Conservation (phyloP, 2,329 filamentous ascomycete genomes). For the Penicillium psychrosexuale region DNA sequence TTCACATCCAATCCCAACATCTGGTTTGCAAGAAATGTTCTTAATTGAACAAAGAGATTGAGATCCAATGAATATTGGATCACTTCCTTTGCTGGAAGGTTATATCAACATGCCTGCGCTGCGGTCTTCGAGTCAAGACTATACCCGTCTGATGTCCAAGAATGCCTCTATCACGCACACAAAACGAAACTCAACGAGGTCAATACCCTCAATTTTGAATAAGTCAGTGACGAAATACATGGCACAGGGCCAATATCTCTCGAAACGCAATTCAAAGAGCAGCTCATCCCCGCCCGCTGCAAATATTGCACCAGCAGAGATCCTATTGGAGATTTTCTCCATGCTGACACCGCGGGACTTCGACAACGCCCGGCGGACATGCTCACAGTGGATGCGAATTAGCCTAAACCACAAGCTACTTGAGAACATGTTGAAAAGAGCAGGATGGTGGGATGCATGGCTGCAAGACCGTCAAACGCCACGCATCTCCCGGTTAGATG, state of each 20-base stretch:
- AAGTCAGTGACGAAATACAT: background rate
- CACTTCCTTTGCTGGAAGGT: background rate
- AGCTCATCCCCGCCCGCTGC: constrained; percentile 23
- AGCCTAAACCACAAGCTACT: constrained; percentile 55
- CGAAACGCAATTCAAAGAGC: background rate
- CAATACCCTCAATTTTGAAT: background rate
- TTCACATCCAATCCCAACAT: background rate
- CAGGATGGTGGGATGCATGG: constrained; percentile 53
- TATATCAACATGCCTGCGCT: constrained; percentile 1
- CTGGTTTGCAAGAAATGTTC: background rate
- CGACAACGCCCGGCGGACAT: constrained; percentile 59
- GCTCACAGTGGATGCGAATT: constrained; percentile 58
- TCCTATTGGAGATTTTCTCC: constrained; percentile 49
- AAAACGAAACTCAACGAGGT: background rate
- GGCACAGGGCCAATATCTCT: background rate
- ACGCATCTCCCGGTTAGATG: constrained; percentile 36
- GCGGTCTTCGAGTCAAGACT: background rate
- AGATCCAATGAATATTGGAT: background rate
- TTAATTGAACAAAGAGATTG: background rate
- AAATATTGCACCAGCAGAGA: constrained; percentile 47
- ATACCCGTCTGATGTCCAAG: background rate
- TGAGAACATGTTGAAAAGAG: constrained; percentile 52
- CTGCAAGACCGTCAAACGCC: constrained; percentile 27
- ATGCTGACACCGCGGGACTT: constrained; percentile 52
- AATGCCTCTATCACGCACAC: background rate